Evolutionary conservation across 2,329 filamentous ascomycete species (phyloP), one percentile per base, ranked within the genome.

Genomic region (Lasiodiplodia sp.): DNA sequence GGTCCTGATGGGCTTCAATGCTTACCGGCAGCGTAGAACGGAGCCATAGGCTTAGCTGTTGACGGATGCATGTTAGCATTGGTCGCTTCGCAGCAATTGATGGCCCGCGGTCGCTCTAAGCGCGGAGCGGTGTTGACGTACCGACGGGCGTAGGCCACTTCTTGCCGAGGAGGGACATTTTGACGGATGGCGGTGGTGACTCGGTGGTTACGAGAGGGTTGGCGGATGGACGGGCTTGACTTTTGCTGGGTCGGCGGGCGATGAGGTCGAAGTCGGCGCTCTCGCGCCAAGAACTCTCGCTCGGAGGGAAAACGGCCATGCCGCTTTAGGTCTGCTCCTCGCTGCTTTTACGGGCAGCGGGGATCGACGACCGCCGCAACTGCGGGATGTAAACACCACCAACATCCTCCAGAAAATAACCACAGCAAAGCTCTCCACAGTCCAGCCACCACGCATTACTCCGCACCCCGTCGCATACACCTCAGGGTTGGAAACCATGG

Each of bases 11-110:
- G 44, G 51, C 38, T 56, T 60, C 60, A 64, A 52, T 31, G 58
- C 92, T 80, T 96, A 97, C 95, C 94, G 81, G 95, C 95, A 83
- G 88, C 87, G 87, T 94, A 96, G 89, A 98, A 98, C 76, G 95
- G 95, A 82, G 89, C 89, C 90, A 96, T 90, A 77, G 95, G 94
- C 87, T 89, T 88, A 85, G 93, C 95, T 98, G 80, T 81, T 78
- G 73, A 70, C 70, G 69, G 70, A 72, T 38, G 10, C 56, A 76
- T 69, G 71, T 80, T 76, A 80, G 78, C 73, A 49, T 56, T 62
- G 47, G 28, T 52, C 37, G 44, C 28, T 37, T 64, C 60, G 47
- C 31, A 14, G 38, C 60, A 23, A 38, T 64, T 52, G 60, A 28
- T n/a, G 52, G 60, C n/a, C 34, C 12, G 40, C 44, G 37, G 44